A percentile compares a stretch with the other conserved stretches of the same genome.
These are phyloP conservation scores for Trypanosoma rangeli DNA, from an alignment of 208 protist genomes.

Conservation along the genomic window DNA sequence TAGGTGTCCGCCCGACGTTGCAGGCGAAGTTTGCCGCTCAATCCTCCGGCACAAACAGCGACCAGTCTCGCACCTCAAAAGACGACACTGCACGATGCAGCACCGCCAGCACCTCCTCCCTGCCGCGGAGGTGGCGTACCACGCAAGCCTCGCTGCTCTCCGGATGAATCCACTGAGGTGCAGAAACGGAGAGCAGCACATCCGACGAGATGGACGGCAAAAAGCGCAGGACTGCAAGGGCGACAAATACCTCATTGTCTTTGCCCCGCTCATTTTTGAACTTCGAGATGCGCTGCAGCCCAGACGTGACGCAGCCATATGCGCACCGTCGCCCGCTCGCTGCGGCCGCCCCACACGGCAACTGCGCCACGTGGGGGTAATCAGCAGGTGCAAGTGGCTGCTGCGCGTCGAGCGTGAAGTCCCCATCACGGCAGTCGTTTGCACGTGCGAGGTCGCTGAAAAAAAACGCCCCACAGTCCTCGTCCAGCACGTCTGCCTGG, in stretches of 20 bases:
- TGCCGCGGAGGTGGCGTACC: slow-evolving; percentile 39
- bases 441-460: slow-evolving; percentile 62
- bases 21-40: no score
- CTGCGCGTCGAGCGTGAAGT: slow-evolving; percentile 9
- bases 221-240: slow-evolving; percentile 57
- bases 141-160: slow-evolving; percentile 59
- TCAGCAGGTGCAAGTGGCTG: slow-evolving; percentile 23
- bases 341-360: slow-evolving; percentile 7
- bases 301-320: slow-evolving; percentile 47
- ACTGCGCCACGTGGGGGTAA: slow-evolving; percentile 41
- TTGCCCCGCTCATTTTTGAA: slow-evolving; percentile 63
- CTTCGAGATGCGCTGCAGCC: slow-evolving; percentile 69
- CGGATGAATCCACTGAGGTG: slow-evolving; percentile 46
- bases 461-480: slow-evolving; percentile 53
- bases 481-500: slow-evolving; percentile 39
- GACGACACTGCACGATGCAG: slow-evolving; percentile 34
- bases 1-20: no score
- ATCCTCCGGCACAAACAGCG: slow-evolving; percentile 64
- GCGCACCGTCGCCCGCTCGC: slow-evolving; percentile 30
- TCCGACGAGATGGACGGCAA: slow-evolving; percentile 59
- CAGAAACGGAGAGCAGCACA: slow-evolving; percentile 62
- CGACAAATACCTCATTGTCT: slow-evolving; percentile 69
- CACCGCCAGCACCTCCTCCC: slow-evolving; percentile 37
- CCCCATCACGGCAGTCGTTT: slow-evolving; percentile 43
- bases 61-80: slow-evolving; percentile 58